Evolutionary conservation across 331 rosid species (phyloP).

Genomic region (Prunus yedoensis): DNA sequence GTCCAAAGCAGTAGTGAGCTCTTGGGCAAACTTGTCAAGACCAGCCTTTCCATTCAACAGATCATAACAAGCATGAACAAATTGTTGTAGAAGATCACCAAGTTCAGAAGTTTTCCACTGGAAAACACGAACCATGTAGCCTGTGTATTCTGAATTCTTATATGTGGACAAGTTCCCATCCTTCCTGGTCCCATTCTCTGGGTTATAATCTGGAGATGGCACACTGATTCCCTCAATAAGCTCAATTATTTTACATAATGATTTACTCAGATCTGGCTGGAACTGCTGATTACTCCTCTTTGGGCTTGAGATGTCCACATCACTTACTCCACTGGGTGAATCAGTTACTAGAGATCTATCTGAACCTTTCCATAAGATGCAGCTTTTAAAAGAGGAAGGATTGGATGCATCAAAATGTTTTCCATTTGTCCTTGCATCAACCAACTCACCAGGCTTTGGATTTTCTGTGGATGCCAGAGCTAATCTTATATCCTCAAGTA

Average conservation of each 20-base stretch:
- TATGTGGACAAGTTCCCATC: slow-evolving; percentile 25
- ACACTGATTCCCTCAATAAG: slow-evolving; percentile 73
- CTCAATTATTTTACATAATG: slow-evolving; percentile 68
- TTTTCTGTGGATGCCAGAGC: slow-evolving; percentile 38
- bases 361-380: slow-evolving; percentile 32
- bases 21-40: slow-evolving; percentile 45
- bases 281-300: slow-evolving; percentile 30
- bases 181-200: slow-evolving; percentile 35
- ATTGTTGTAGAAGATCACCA: slow-evolving; percentile 47
- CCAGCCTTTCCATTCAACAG: slow-evolving; percentile 55
- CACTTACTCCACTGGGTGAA: slow-evolving; percentile 32
- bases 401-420: slow-evolving; percentile 30
- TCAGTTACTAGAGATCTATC: slow-evolving; percentile 24
- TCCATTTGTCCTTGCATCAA: slow-evolving; percentile 30
- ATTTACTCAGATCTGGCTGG: slow-evolving; percentile 41
- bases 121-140: slow-evolving; percentile 74
- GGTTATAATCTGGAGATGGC: slow-evolving; percentile 41
- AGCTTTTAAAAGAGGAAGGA: slow-evolving; percentile 22
- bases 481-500: slow-evolving; percentile 49
- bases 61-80: slow-evolving; percentile 62
- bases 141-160: slow-evolving; percentile 51
- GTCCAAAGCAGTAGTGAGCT: slow-evolving; percentile 62
- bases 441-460: slow-evolving; percentile 24
- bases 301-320: slow-evolving; percentile 19
- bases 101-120: slow-evolving; percentile 89